phyloP scores from a whole-genome alignment of 2,329 filamentous ascomycete genomes.

The Emergomyces orientalis region DNA sequence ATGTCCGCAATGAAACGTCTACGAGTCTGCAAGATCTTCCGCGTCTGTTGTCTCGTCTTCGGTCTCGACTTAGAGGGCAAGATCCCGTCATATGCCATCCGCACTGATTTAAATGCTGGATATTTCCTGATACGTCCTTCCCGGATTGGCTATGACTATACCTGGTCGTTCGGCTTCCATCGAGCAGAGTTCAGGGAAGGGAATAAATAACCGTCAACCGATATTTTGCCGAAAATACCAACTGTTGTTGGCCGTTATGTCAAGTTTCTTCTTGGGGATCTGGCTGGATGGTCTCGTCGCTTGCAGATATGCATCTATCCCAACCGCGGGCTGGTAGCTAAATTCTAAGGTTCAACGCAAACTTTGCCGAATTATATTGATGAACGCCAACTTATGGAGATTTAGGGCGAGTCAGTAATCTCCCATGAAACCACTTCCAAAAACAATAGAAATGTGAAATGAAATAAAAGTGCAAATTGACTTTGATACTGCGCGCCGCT shows the following conservation, averaged over 20 bases:
- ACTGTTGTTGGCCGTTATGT: neutral
- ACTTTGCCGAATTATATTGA: neutral
- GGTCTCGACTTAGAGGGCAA: conserved; percentile 33
- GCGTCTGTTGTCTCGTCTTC: conserved; percentile 20
- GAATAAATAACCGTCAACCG: neutral
- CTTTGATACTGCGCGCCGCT: too few relatives aligned
- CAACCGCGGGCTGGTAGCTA: too few relatives aligned
- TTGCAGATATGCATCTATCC: neutral
- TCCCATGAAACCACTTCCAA: too few relatives aligned
- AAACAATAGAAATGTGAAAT: too few relatives aligned
- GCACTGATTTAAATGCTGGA: conserved; percentile 33
- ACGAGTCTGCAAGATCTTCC: conserved; percentile 25
- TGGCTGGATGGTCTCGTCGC: too few relatives aligned
- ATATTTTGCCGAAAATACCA: neutral
- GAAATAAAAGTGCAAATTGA: too few relatives aligned
- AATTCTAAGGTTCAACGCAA: neutral
- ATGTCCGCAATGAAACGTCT: conserved; percentile 28
- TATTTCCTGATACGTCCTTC: conserved; percentile 33
- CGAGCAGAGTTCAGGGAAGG: neutral
- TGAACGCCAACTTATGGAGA: too few relatives aligned
- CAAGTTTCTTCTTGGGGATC: neutral
- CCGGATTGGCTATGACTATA: conserved; percentile 41
- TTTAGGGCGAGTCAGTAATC: too few relatives aligned
- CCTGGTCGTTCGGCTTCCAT: conserved; percentile 24
- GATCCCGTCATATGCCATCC: conserved; percentile 33